phyloP scores from a whole-genome alignment of 768 basidiomycete species.

The Postia placenta region DNA sequence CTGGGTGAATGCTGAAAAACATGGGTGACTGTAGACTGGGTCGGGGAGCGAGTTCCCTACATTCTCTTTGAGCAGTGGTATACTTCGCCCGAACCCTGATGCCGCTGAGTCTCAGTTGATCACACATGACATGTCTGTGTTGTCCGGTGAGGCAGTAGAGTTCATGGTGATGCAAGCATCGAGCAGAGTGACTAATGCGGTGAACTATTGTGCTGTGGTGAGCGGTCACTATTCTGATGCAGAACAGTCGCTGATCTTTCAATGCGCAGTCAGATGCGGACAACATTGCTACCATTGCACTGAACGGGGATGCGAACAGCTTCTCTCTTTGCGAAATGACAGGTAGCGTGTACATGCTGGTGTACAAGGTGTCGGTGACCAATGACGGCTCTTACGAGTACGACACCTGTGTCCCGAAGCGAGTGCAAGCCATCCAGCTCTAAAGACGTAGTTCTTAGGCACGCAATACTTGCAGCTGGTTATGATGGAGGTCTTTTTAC shows the following conservation, averaged over 20 bases:
- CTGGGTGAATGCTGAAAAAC: background rate
- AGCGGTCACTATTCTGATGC: background rate
- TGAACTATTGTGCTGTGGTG: background rate
- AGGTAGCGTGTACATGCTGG: background rate
- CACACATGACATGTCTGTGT: background rate
- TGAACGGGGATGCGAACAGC: background rate
- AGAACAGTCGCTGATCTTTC: background rate
- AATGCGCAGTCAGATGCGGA: background rate
- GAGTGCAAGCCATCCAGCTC: background rate
- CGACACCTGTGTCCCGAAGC: background rate
- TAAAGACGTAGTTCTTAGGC: background rate
- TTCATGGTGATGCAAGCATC: background rate
- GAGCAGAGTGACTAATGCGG: too few species aligned
- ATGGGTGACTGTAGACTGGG: background rate
- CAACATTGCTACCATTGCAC: background rate
- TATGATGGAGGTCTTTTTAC: too few species aligned
- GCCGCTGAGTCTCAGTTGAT: background rate
- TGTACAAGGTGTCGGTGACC: background rate
- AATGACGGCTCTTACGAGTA: background rate
- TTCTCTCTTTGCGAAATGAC: constrained; percentile 1
- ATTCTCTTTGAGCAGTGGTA: constrained; percentile 31
- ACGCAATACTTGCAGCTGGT: too few species aligned
- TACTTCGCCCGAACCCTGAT: constrained; percentile 30
- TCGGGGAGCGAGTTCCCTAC: constrained; percentile 33
- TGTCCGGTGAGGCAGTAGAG: background rate